Percentiles rank a stretch among this genome's conserved stretches.
These are phyloP conservation scores for Avicennia marina DNA, from an alignment of 257 asterid genomes.

Conservation along the genomic window DNA sequence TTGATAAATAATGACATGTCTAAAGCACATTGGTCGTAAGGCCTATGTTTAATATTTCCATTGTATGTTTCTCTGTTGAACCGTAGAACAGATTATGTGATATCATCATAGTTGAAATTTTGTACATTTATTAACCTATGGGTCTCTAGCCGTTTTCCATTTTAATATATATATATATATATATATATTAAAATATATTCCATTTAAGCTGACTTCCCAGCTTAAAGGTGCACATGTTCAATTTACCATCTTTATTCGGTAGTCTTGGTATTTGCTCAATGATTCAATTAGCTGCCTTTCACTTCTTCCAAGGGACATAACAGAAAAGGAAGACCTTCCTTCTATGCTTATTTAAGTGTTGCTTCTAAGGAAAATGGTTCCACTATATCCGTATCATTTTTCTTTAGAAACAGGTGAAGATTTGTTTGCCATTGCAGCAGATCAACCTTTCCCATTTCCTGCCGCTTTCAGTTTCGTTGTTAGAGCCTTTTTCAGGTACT, in stretches of 20 bases:
- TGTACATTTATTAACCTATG: background rate
- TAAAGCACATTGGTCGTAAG: background rate
- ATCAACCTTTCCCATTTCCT: constrained; percentile 96
- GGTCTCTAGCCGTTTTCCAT: background rate
- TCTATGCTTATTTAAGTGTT: background rate
- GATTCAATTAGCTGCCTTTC: background rate
- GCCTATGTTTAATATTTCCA: background rate
- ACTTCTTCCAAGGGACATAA: background rate
- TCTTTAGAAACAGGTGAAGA: constrained; percentile 79
- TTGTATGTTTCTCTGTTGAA: background rate
- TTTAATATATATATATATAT: no score
- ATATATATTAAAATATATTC: background rate
- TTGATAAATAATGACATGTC: background rate
- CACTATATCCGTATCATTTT: background rate
- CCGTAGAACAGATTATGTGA: background rate
- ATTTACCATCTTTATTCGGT: background rate
- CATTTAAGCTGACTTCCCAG: background rate
- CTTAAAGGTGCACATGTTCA: background rate
- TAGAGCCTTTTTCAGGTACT: constrained; percentile 94
- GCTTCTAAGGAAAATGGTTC: constrained; percentile 2
- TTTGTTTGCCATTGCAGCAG: constrained; percentile 87
- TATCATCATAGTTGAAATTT: background rate
- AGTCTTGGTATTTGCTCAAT: background rate
- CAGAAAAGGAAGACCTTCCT: background rate
- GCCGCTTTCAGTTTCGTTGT: constrained; percentile 99